Percentiles rank a stretch among this genome's conserved stretches.
phyloP scores from a whole-genome alignment of 2,329 filamentous ascomycete genomes.

The Cladosporium velox region DNA sequence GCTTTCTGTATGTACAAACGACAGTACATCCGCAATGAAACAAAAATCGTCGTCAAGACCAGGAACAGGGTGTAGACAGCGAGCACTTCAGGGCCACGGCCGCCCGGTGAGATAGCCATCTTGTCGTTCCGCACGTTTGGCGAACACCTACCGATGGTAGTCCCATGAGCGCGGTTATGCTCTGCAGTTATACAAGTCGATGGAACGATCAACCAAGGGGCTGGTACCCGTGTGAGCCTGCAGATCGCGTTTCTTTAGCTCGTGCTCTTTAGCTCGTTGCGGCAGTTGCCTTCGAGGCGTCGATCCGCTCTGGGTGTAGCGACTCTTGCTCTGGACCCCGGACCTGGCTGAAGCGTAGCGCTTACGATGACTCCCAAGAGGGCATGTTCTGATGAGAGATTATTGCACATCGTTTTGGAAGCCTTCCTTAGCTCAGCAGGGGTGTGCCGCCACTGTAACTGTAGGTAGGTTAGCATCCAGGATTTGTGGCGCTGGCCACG shows the following conservation, averaged over 20 bases:
- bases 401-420: neutral
- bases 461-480: neutral
- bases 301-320: neutral
- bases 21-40: constrained; percentile 22
- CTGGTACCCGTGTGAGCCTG: neutral
- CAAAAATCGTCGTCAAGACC: constrained; percentile 22
- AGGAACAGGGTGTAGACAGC: constrained; percentile 21
- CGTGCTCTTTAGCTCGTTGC: neutral
- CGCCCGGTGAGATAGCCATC: constrained; percentile 19
- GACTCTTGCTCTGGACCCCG: neutral
- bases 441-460: neutral
- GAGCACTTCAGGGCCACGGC: constrained; percentile 23
- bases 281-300: neutral
- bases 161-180: neutral
- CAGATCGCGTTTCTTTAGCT: constrained; percentile 2
- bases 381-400: neutral
- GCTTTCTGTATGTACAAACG: constrained; percentile 20
- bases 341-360: neutral
- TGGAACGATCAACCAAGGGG: neutral
- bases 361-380: neutral
- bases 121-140: neutral
- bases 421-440: neutral
- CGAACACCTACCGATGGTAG: neutral
- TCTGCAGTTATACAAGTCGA: neutral
- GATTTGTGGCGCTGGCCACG: neutral